Evolutionary conservation across 129 eudicot genomes (phyloP), one percentile per base, ranked within the genome.

Genomic region (Chrysanthemum seticuspe): DNA sequence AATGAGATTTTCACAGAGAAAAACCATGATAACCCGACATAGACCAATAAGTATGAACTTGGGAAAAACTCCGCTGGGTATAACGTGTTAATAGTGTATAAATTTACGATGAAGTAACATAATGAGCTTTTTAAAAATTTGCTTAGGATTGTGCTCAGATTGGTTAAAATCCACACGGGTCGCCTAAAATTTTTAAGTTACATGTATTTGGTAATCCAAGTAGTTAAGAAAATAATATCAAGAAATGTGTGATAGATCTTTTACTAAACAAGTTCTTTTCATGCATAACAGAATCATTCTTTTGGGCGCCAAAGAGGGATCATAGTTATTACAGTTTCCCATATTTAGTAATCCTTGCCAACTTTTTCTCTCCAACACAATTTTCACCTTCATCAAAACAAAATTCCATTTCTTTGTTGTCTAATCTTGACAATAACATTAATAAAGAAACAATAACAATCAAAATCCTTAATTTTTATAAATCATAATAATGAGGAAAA

Each of bases 301-400:
- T 15, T 53, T 14, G 60, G 72, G 76, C 76, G 59, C 67, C 76
- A 77, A 70, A 77, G 53, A 70, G 71, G 81, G 76, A 77, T 77
- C 76, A 11, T 40, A 44, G 31, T 18, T 68, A 77, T 70, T 19
- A 36, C 81, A n/a, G 67, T 59, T 74, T 13, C 13, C 19, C 40
- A 60, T 11, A 2, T 48, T 51, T 15, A 62, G 76, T 61, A 52
- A 70, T 69, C 65, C 62, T 70, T 70, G 81, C 36, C 81, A 40
- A 44, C 34, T 70, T 77, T 65, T 62, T 10, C 72, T 56, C 64
- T 62, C 76, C 71, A 51, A 70, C 81, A 77, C 81, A 63, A 49
- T 15, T 69, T 40, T 50, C 75, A 64, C 75, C 47, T 59, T 69
- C 53, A 67, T 47, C 70, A 48, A 18, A 56, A 60, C 11, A 5